A percentile compares a stretch with the other conserved stretches of the same genome.
These are phyloP conservation scores for Galerina sulciceps DNA, from an alignment of 768 basidiomycete genomes.

Conservation along the genomic window DNA sequence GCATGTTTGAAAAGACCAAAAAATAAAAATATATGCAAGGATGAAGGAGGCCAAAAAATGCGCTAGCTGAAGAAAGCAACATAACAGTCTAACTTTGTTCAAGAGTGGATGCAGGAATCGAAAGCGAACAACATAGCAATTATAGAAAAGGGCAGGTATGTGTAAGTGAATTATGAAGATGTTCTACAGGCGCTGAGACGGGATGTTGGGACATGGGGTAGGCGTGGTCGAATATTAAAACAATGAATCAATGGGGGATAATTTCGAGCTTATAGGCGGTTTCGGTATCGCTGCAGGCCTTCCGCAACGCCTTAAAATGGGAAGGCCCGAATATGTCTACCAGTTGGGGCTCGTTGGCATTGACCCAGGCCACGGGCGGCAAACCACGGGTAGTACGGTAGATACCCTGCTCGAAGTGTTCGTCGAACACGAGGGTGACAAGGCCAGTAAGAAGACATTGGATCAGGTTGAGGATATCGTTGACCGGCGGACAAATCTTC, in stretches of 20 bases:
- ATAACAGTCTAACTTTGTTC: conserved; percentile 25
- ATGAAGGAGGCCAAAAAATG: conserved; percentile 26
- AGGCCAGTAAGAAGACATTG: conserved; percentile 78
- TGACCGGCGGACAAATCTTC: conserved; percentile 69
- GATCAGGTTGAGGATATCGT: conserved; percentile 68
- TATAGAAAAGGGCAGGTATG: conserved; percentile 16
- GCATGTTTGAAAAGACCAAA: conserved; percentile 18
- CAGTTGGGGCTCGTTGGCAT: conserved; percentile 66
- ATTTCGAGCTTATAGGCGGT: conserved; percentile 78
- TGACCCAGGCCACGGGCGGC: conserved; percentile 79
- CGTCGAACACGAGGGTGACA: conserved; percentile 75
- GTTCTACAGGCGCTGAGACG: background rate
- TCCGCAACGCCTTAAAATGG: conserved; percentile 74
- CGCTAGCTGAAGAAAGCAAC: conserved; percentile 19
- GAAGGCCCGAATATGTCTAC: conserved; percentile 74
- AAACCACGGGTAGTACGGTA: conserved; percentile 79
- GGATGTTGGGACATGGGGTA: background rate
- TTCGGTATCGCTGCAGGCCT: conserved; percentile 72
- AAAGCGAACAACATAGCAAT: conserved; percentile 45
- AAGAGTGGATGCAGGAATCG: conserved; percentile 30
- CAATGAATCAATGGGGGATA: conserved; percentile 41
- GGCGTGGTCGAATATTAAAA: background rate
- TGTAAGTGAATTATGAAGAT: conserved; percentile 7
- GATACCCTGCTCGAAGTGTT: conserved; percentile 68
- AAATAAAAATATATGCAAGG: conserved; percentile 22